phyloP scores from a whole-genome alignment of 2,329 filamentous ascomycete genomes.

The Peltaster fructicola region DNA sequence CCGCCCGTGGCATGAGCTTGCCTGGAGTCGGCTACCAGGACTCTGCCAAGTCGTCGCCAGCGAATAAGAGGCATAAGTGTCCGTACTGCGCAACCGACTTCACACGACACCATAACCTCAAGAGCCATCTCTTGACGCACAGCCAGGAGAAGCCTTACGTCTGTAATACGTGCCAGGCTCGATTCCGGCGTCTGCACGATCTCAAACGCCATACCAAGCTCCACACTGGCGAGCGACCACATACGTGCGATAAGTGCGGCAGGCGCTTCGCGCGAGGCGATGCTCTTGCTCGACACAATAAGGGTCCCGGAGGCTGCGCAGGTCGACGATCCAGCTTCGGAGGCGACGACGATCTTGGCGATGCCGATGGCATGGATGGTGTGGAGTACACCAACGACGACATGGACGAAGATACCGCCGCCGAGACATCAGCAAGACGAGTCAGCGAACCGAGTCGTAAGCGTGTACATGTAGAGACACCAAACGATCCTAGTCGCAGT shows the following conservation, averaged over 20 bases:
- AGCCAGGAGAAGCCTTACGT: slow-evolving; percentile 97
- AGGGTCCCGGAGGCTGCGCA: slow-evolving; percentile 87
- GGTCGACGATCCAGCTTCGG: slow-evolving; percentile 76
- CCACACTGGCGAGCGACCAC: slow-evolving; percentile 88
- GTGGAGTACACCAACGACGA: slow-evolving; percentile 37
- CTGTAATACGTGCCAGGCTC: slow-evolving; percentile 80
- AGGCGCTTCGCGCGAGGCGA: slow-evolving; percentile 90
- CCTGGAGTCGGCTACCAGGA: slow-evolving; percentile 34
- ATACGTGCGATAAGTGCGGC: slow-evolving; percentile 87
- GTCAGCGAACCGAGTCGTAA: slow-evolving; percentile 61
- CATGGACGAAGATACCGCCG: slow-evolving; percentile 41
- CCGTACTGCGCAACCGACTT: slow-evolving; percentile 95
- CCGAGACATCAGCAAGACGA: too few relatives aligned
- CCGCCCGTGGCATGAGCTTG: slow-evolving; percentile 39
- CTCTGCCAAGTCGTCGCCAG: slow-evolving; percentile 46
- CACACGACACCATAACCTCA: slow-evolving; percentile 90
- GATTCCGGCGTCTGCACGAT: slow-evolving; percentile 85
- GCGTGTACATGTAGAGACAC: slow-evolving; percentile 47
- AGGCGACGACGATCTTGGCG: slow-evolving; percentile 50
- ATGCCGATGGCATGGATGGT: slow-evolving; percentile 39
- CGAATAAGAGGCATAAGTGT: slow-evolving; percentile 84
- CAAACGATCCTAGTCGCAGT: slow-evolving; percentile 33
- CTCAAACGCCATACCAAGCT: slow-evolving; percentile 92
- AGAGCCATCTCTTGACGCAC: slow-evolving; percentile 91
- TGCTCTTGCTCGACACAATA: slow-evolving; percentile 84